Base-by-base conservation (phyloP, 176 grass and related monocot genomes). In the Oryza australiensis region DNA sequence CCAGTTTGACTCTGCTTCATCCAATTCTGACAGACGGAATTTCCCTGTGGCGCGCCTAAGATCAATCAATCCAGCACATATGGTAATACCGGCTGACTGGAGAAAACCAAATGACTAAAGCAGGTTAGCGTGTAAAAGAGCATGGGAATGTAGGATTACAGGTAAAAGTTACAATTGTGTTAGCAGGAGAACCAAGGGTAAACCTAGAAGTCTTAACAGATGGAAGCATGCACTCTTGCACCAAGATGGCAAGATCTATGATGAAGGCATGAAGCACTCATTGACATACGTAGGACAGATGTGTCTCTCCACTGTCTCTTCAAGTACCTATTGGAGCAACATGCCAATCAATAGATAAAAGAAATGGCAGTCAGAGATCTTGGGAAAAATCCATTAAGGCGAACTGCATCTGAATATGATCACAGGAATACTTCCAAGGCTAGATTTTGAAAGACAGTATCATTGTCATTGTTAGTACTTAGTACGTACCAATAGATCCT, bases 201-300 rank as follows among this genome's bases (percentile, higher is more conserved):
- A 32, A 57, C 46, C 59, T 72, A 46, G 33, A 20, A 75, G 14
- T 40, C 41, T 23, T 40, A 55, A 33, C 59, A 72, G 66, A 11
- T 12, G 30, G 65, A 26, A 42, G 34, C 24, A 26, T 48, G 60
- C 22, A 37, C 4, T 68, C 38, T 7, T 42, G 62, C 15, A 12
- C 11, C 68, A 70, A 72, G 34, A 35, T 35, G 34, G 34, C 34
- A 35, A 35, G 76, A 76, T 23, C 7, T 16, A 64, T 1, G 57
- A 78, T 41, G 22, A 57, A 83, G 41, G 1, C 32, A 78, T 41
- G 14, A 57, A 83, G 41, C 59, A 57, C n/a, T 62, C n/a, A 18
- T 48, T 65, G 24, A 27, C 81, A 42, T 66, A 40, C 11, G 79
- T 73, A 43, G 57, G 57, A 32, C 57, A 74, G 34, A 22, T 24